Percentiles rank a stretch among this genome's conserved stretches.
Evolutionary conservation across 352 stramenopile genomes (phyloP).

Genomic region (Plasmopara viticola): DNA sequence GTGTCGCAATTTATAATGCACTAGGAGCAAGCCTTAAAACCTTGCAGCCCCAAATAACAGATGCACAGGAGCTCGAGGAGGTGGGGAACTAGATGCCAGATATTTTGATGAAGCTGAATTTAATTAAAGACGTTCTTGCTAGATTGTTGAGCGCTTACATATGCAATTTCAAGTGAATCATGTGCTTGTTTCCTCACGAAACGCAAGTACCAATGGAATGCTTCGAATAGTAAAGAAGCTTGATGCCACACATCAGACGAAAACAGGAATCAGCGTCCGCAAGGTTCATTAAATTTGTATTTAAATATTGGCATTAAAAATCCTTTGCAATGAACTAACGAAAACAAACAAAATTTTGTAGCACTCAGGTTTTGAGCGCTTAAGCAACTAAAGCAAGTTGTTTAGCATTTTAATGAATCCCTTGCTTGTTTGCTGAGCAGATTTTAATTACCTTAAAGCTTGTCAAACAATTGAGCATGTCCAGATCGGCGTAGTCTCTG

Average conservation of each 20-base stretch:
- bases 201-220: conserved; percentile 54
- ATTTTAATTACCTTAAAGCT: conserved; percentile 72
- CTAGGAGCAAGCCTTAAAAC: conserved; percentile 59
- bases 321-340: background rate
- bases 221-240: conserved; percentile 61
- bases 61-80: conserved; percentile 39
- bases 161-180: conserved; percentile 71
- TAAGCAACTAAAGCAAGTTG: background rate
- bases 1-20: conserved; percentile 72
- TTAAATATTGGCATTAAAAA: background rate
- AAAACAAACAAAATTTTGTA: conserved; percentile 8
- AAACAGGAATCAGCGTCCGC: conserved; percentile 49
- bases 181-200: conserved; percentile 59
- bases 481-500: conserved; percentile 41
- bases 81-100: conserved; percentile 17
- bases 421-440: conserved; percentile 20
- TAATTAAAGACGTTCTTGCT: background rate
- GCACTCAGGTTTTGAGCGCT: conserved; percentile 30
- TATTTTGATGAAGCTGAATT: background rate
- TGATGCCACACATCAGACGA: conserved; percentile 38
- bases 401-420: background rate
- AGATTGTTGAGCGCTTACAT: conserved; percentile 57
- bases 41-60: conserved; percentile 39
- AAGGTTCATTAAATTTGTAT: conserved; percentile 34
- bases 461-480: conserved; percentile 64